Conservation (phyloP, 139 green algal genomes). For the Volvox africanus region DNA sequence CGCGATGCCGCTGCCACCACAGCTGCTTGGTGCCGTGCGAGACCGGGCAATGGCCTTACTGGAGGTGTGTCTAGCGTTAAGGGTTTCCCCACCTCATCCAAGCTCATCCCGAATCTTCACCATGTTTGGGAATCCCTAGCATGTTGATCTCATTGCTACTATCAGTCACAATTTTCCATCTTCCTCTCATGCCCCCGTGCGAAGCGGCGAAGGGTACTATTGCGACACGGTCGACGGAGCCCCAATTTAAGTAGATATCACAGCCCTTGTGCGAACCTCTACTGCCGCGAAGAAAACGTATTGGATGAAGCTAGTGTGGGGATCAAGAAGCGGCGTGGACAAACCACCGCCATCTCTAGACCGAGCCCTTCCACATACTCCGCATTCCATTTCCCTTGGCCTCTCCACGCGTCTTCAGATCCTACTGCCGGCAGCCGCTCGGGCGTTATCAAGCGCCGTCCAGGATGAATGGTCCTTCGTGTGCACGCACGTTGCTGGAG, state of each 20-base stretch:
- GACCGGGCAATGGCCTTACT: neutral
- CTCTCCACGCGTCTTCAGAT: neutral
- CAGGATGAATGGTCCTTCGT: conserved; percentile 17
- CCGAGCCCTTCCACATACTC: neutral
- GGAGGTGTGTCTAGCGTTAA: neutral
- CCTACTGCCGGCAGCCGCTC: neutral
- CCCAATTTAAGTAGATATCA: too few species aligned
- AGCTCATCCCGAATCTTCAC: neutral
- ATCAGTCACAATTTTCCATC: too few species aligned
- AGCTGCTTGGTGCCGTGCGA: conserved; percentile 10
- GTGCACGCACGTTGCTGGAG: neutral
- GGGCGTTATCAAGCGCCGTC: neutral
- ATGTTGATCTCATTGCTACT: too few species aligned
- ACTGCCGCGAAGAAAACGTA: too few species aligned
- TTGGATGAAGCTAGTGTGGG: too few species aligned
- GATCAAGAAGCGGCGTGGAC: too few species aligned
- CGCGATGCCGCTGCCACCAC: neutral
- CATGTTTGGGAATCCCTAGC: neutral
- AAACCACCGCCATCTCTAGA: neutral
- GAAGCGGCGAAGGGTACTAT: too few species aligned
- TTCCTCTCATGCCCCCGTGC: too few species aligned
- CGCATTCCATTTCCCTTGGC: neutral
- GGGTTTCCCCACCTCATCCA: too few species aligned
- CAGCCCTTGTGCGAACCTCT: too few species aligned
- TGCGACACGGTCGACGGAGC: too few species aligned